These are phyloP conservation scores for Kwoniella newhampshirensis DNA, from an alignment of 768 basidiomycete species.

Conservation along the genomic window DNA sequence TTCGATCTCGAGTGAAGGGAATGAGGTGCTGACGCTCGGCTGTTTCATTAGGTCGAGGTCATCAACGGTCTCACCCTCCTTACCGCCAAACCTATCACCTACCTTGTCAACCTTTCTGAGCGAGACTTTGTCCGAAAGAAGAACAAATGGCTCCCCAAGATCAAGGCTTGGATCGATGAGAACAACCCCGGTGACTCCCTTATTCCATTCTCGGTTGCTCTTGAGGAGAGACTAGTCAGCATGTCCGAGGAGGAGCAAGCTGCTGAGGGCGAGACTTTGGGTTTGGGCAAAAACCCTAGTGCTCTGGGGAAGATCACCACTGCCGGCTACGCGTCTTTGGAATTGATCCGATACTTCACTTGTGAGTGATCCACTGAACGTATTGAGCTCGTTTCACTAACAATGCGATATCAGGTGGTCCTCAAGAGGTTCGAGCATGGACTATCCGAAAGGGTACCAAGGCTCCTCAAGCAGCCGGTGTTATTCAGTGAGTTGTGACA, in stretches of 20 bases:
- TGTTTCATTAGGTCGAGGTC: constrained; percentile 44
- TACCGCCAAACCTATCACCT: constrained; percentile 95
- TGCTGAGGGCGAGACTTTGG: constrained; percentile 73
- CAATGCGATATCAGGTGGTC: constrained; percentile 64
- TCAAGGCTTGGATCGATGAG: constrained; percentile 96
- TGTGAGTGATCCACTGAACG: no score
- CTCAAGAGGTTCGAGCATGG: constrained; percentile 96
- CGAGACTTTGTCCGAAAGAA: constrained; percentile 93
- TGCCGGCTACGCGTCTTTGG: constrained; percentile 82
- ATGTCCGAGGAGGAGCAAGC: constrained; percentile 65
- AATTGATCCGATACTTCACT: constrained; percentile 65
- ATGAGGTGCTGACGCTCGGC: background rate
- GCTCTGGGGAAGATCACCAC: constrained; percentile 91
- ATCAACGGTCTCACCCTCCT: constrained; percentile 68
- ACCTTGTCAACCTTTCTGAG: constrained; percentile 95
- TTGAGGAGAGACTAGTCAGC: constrained; percentile 82
- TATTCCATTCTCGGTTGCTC: constrained; percentile 93
- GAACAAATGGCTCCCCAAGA: constrained; percentile 99
- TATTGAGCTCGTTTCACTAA: no score
- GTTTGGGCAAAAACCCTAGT: constrained; percentile 60
- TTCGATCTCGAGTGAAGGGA: no score
- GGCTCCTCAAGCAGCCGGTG: constrained; percentile 95
- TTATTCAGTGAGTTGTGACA: constrained; percentile 74
- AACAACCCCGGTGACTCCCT: constrained; percentile 93
- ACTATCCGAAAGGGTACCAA: constrained; percentile 91